Evolutionary conservation across 2,329 filamentous ascomycete genomes (phyloP), one percentile per base, ranked within the genome.

Genomic region (Didymella arachidicola): DNA sequence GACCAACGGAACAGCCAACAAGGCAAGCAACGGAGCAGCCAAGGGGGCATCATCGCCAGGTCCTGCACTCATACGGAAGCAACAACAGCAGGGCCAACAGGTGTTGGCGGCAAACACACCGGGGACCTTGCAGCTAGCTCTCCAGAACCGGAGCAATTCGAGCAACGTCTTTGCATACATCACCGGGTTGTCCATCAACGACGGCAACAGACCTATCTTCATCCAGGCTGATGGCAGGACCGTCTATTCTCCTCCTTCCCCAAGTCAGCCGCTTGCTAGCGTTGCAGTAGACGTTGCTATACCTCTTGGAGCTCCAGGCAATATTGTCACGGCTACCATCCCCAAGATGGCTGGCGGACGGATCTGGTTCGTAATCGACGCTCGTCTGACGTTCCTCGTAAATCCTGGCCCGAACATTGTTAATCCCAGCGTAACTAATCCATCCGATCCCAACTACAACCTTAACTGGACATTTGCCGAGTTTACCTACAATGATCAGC

Each of bases 381-480:
- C 78, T 43, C 83, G 83, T 34, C 81, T 93, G 47, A 86, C 82
- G 1, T 93, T 93, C 76, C 79, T 86, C 12, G 75, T 93, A 51
- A 93, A 93, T 74, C 88, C 86, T 1, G 87, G 86, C 16, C 87
- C 90, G 7, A 88, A 86, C 1, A 81, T 93, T 14, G 90, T 93
- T 42, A 90, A 93, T 77, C 91, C 91, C 0, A 88, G 87, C 10
- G 86, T 89, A 26, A 89, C 85, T 30, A 93, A 93, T 73, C 73
- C 81, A 0, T 74, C 81, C 66, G 81, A 83, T 57, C 79, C 79
- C 1, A 82, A 82, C 63, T 76, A 76, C 47, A 76, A 77, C 44
- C 72, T 80, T 48, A 73, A 76, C 52, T 83, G 81, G 71, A 76
- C 76, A 1, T 83, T 82, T 58, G 75, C 72, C 51, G 81, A 83